Base-by-base conservation (phyloP, 805 yeast genomes). In the Candida coleopterorum region DNA sequence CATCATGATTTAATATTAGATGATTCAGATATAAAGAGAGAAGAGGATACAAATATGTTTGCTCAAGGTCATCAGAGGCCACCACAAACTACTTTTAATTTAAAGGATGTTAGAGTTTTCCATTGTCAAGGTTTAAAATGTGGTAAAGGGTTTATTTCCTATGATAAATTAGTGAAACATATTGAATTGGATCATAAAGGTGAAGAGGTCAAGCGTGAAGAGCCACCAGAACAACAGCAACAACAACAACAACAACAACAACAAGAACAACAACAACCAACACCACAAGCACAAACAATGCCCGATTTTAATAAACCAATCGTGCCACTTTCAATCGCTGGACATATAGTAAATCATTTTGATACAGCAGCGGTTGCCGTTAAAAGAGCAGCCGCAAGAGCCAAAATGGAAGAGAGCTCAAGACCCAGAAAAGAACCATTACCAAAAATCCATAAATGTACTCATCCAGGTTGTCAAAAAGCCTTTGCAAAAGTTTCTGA, bases 401-500 rank as follows among this genome's bases (percentile, higher is more conserved):
- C 23, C 29, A 28, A 22, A 29, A 6, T 25, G 17, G 28, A 25
- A 25, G 17, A 12, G 7, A 27, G 11, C 14, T 34, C 17, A 14
- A 22, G 9, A 14, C 14, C 25, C 6, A 24, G 12, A 18, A 29
- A 18, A 6, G 24, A 32, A 10, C 22, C 35, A 21, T 29, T 35
- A 17, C 39, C 37, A 3, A 45, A 36, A 30, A 32, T 34, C 9
- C 42, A 41, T 16, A 14, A 23, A 9, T 47, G 52, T 42, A 29
- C 43, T n/a, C 38, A 31, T 34, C 34, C 34, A 26, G 43, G 41
- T 7, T 52, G 57, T 34, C 32, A 32, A 8, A 38, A 39, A 38
- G 27, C 48, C 15, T 52, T 50, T 33, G 38, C 43, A 8, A 44
- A 45, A 34, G 39, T 35, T 29, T 41, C 46, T 5, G 51, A 47